These are phyloP conservation scores for Flammula alnicola DNA, from an alignment of 1,284 basidiomycete genomes.

Conservation along the genomic window DNA sequence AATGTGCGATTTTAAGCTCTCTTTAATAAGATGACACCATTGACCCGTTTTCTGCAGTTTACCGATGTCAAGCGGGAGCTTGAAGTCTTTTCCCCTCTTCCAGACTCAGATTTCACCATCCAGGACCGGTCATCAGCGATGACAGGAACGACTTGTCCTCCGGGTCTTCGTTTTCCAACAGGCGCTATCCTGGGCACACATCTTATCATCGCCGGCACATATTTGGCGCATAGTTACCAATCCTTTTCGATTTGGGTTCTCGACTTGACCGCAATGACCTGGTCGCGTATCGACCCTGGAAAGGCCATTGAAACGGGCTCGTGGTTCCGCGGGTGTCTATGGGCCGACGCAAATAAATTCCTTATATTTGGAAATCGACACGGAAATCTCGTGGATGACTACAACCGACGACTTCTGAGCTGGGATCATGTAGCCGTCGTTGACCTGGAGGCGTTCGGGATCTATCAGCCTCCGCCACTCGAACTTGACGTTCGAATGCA, in stretches of 20 bases:
- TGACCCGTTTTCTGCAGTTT: constrained; percentile 56
- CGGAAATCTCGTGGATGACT: constrained; percentile 89
- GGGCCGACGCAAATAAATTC: constrained; percentile 80
- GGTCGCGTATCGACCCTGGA: constrained; percentile 86
- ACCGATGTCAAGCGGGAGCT: constrained; percentile 94
- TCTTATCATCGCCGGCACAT: constrained; percentile 88
- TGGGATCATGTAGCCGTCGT: constrained; percentile 92
- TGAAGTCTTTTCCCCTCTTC: constrained; percentile 82
- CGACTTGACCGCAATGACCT: constrained; percentile 78
- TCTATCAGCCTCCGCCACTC: constrained; percentile 85
- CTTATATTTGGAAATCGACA: constrained; percentile 88
- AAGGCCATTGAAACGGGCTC: constrained; percentile 80
- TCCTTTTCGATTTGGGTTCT: constrained; percentile 92
- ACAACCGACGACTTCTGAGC: constrained; percentile 86
- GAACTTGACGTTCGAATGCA: constrained; percentile 74
- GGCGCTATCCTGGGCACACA: constrained; percentile 88
- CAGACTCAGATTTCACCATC: constrained; percentile 72
- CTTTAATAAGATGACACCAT: constrained; percentile 6
- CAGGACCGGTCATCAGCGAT: constrained; percentile 78
- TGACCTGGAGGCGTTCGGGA: constrained; percentile 91
- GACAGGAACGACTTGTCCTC: constrained; percentile 79
- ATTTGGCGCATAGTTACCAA: constrained; percentile 88
- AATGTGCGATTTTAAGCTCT: constrained; percentile 59
- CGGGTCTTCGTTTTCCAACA: constrained; percentile 91
- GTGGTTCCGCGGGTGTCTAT: constrained; percentile 88